Evolutionary conservation across 2,329 filamentous ascomycete species (phyloP), one percentile per base, ranked within the genome.

Genomic region (Corinectria fuckeliana): DNA sequence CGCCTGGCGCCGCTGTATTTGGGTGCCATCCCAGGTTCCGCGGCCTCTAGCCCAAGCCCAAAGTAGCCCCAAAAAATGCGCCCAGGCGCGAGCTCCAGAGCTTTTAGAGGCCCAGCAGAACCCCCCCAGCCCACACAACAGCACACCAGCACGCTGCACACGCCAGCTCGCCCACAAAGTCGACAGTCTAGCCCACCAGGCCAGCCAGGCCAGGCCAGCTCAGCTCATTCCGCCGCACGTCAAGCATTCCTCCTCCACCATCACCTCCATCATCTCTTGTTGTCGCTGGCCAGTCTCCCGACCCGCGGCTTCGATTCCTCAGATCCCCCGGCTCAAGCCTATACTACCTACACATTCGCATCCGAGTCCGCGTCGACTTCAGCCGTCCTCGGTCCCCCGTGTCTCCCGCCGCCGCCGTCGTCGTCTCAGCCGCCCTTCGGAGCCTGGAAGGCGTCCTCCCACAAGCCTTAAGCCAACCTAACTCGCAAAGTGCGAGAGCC

Each of bases 191-290:
- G 67, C 61, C 58, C 52, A 56, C 66, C 65, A 59, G 49, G 26
- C 52, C 60, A 57, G 56, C 49, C 56, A 32, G 50, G 45, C 45
- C 58, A 63, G 57, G 42, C 55, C 62, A 67, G 62, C 64, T 64
- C 68, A 69, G 64, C 61, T 67, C 68, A 69, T 70, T 70, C 67
- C 66, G 66, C 65, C 58, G 62, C 50, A 67, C 65, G 44, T 68
- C 61, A 58, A 66, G 58, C 68, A 70, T 70, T 70, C 68, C 65
- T 70, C 66, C 58, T 65, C 67, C 65, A 23, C 56, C 67, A 69
- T 69, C 67, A 69, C 62, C 64, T 73, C 69, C 56, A 63, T 62
- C 57, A 50, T 58, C 57, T 57, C 41, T 54, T 48, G 44, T 39
- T 63, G 63, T 61, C 52, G 62, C 58, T 65, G 61, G 63, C 52